These are phyloP conservation scores for Fusarium pilosicola DNA, from an alignment of 2,329 filamentous ascomycete species.

Conservation along the genomic window DNA sequence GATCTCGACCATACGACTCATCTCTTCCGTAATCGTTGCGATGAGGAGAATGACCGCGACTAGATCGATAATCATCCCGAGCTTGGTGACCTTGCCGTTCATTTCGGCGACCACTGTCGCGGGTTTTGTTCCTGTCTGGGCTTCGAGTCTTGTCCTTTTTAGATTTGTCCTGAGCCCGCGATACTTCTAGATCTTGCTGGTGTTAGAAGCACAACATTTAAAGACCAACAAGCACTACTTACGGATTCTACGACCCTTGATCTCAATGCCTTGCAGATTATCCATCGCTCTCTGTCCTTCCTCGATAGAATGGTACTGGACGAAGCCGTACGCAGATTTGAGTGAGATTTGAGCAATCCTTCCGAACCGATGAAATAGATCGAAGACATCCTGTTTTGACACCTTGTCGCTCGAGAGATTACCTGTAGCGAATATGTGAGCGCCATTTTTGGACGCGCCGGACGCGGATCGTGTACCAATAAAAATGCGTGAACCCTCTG, in stretches of 20 bases:
- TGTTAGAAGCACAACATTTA: slow-evolving; percentile 1
- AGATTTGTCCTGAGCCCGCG: slow-evolving; percentile 81
- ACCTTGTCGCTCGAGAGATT: slow-evolving; percentile 94
- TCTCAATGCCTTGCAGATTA: slow-evolving; percentile 80
- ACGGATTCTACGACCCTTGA: slow-evolving; percentile 95
- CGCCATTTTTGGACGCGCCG: slow-evolving; percentile 41
- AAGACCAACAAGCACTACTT: slow-evolving; percentile 54
- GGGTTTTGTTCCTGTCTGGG: slow-evolving; percentile 67
- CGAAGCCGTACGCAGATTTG: slow-evolving; percentile 96
- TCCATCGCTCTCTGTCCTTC: slow-evolving; percentile 81
- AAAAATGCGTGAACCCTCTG: slow-evolving; percentile 79
- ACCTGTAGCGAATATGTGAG: slow-evolving; percentile 61
- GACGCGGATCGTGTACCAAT: slow-evolving; percentile 69
- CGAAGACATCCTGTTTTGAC: slow-evolving; percentile 92
- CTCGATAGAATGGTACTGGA: slow-evolving; percentile 84
- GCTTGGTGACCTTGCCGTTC: slow-evolving; percentile 60
- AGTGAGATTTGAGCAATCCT: slow-evolving; percentile 93
- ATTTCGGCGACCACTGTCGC: slow-evolving; percentile 55
- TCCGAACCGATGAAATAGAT: slow-evolving; percentile 87
- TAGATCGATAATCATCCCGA: slow-evolving; percentile 74
- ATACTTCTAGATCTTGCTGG: slow-evolving; percentile 82
- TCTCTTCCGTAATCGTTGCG: slow-evolving; percentile 68
- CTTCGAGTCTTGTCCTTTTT: slow-evolving; percentile 69
- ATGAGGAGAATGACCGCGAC: slow-evolving; percentile 67
- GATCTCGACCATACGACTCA: slow-evolving; percentile 65